Percentiles rank a stretch among this genome's conserved stretches.
Evolutionary conservation across 2,329 filamentous ascomycete genomes (phyloP).

Genomic region (Geosmithia putterillii): DNA sequence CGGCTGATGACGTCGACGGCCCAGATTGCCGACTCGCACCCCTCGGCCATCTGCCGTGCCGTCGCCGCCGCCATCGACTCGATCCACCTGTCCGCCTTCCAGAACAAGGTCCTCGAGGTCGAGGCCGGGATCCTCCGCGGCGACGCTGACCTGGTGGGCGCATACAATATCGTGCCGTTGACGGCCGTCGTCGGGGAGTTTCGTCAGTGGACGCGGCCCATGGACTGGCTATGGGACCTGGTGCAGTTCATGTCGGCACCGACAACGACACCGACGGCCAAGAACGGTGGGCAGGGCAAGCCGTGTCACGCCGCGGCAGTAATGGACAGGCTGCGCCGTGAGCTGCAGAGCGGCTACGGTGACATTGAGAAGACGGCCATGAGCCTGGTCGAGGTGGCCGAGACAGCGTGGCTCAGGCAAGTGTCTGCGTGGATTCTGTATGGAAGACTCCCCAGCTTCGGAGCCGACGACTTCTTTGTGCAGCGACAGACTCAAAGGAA

Average conservation of each 20-base stretch:
- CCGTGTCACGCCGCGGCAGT: constrained; percentile 56
- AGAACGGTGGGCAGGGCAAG: constrained; percentile 6
- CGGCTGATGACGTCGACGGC: constrained; percentile 56
- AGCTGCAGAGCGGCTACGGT: constrained; percentile 76
- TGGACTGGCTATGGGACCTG: constrained; percentile 78
- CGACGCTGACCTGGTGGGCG: constrained; percentile 73
- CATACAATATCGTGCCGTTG: constrained; percentile 85
- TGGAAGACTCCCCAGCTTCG: constrained; percentile 67
- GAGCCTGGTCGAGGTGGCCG: constrained; percentile 63
- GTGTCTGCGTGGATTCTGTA: constrained; percentile 85
- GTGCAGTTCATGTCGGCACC: constrained; percentile 51
- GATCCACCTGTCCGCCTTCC: constrained; percentile 67
- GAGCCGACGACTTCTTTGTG: constrained; percentile 80
- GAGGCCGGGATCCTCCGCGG: constrained; percentile 65
- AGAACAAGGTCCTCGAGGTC: constrained; percentile 72
- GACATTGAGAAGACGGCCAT: constrained; percentile 71
- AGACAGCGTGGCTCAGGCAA: constrained; percentile 85
- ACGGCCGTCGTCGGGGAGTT: constrained; percentile 78
- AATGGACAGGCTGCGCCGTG: constrained; percentile 63
- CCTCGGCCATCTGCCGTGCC: constrained; percentile 75
- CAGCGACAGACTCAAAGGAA: constrained; percentile 14
- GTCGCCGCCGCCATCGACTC: constrained; percentile 68
- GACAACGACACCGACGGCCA: constrained; percentile 6
- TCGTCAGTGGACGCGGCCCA: constrained; percentile 68
- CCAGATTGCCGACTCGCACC: constrained; percentile 56